These are phyloP conservation scores for Dryadomyces sulphureus DNA, from an alignment of 2,329 filamentous ascomycete species.

Conservation along the genomic window DNA sequence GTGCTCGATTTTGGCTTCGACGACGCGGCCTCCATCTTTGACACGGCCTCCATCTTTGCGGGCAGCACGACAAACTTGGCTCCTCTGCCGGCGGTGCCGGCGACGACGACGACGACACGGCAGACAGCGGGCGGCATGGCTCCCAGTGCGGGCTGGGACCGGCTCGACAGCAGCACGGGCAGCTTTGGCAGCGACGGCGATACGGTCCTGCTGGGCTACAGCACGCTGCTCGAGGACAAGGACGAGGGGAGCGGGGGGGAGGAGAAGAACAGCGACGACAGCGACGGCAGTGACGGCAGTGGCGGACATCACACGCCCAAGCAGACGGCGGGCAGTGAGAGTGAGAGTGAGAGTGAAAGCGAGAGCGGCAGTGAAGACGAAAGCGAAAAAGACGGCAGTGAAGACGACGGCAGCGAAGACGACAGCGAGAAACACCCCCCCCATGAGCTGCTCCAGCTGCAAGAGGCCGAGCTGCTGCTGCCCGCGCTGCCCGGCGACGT, in stretches of 20 bases:
- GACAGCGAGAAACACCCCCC: neutral
- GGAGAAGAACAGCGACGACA: constrained; percentile 1
- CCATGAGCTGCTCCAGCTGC: neutral
- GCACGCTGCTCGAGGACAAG: constrained; percentile 10
- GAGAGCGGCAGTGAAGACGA: neutral
- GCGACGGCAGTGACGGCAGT: neutral
- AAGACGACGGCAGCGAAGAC: neutral
- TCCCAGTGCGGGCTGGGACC: neutral
- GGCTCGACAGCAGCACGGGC: neutral
- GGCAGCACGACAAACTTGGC: no score
- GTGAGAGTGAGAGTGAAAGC: no score
- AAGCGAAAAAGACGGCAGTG: no score
- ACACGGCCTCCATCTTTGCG: constrained; percentile 13
- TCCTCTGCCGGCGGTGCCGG: constrained; percentile 5
- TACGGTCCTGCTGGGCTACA: constrained; percentile 8
- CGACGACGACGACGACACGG: no score
- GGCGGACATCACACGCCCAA: neutral
- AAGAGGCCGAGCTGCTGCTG: neutral
- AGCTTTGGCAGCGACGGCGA: neutral
- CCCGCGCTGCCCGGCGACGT: neutral
- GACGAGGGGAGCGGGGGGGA: constrained; percentile 12
- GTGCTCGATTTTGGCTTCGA: constrained; percentile 34
- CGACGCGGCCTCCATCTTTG: constrained; percentile 25
- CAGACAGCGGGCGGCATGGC: no score
- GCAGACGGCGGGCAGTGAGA: neutral